phyloP scores from a whole-genome alignment of 257 asterid genomes.

The Oldenlandia corymbosa region DNA sequence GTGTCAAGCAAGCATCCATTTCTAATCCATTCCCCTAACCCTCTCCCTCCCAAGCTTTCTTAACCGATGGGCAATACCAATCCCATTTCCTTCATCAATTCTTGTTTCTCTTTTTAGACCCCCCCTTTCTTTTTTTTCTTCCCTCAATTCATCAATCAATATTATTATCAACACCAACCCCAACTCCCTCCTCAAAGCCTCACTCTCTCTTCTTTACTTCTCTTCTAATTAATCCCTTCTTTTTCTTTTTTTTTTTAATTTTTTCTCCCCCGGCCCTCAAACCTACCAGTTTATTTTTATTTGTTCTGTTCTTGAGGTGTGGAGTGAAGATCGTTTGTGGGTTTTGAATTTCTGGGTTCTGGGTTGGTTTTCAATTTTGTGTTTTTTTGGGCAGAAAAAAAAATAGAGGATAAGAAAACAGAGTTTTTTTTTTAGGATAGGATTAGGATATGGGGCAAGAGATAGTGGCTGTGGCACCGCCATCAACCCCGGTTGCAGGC shows the following conservation, averaged over 20 bases:
- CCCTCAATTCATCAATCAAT: too few relatives aligned
- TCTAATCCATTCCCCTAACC: slow-evolving; percentile 13
- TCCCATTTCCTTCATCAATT: not conserved
- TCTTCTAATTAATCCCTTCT: slow-evolving; percentile 35
- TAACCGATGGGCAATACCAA: slow-evolving; percentile 47
- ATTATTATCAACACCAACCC: slow-evolving; percentile 1
- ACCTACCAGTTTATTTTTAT: slow-evolving; percentile 21
- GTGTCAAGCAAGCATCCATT: slow-evolving; percentile 80
- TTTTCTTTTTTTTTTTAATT: not conserved
- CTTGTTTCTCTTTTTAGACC: slow-evolving; percentile 20
- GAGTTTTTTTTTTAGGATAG: too few relatives aligned
- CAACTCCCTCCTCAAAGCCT: slow-evolving; percentile 1
- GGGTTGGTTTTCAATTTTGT: slow-evolving; percentile 4
- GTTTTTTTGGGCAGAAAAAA: too few relatives aligned
- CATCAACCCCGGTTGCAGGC: slow-evolving; percentile 6
- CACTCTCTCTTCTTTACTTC: slow-evolving; percentile 43
- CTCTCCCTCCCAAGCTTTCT: slow-evolving; percentile 19
- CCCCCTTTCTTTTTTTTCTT: too few relatives aligned
- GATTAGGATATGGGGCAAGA: slow-evolving; percentile 52
- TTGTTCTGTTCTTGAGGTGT: not conserved
- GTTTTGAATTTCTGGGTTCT: slow-evolving; percentile 7
- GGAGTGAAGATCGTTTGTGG: slow-evolving; percentile 7
- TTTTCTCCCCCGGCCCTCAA: too few relatives aligned
- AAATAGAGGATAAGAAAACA: too few relatives aligned
- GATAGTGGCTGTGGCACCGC: slow-evolving; percentile 21